Conservation (phyloP, 352 stramenopile species). For the Phytophthora uliginosa region DNA sequence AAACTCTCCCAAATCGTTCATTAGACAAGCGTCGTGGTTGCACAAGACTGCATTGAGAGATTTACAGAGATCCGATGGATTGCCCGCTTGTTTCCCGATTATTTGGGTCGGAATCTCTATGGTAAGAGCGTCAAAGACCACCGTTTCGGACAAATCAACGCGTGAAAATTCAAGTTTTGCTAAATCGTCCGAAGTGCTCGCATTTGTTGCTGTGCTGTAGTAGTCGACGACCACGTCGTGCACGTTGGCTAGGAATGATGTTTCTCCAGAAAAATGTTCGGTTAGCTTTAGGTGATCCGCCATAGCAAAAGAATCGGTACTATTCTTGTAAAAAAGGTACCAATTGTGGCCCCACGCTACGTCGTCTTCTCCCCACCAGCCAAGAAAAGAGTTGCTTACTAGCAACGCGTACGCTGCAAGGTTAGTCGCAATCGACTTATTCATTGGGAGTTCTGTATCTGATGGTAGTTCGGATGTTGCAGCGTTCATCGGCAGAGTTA, state of each 20-base stretch:
- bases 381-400: slow-evolving; percentile 7
- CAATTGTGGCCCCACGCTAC: not conserved
- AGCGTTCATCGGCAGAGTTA: slow-evolving; percentile 9
- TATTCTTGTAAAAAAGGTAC: not conserved
- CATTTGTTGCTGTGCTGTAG: slow-evolving; percentile 10
- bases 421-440: slow-evolving; percentile 9
- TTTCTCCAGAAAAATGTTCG: not conserved
- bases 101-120: slow-evolving; percentile 17
- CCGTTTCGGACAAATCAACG: not conserved
- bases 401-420: slow-evolving; percentile 11
- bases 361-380: slow-evolving; percentile 2
- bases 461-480: not conserved
- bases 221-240: slow-evolving; percentile 6
- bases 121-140: slow-evolving; percentile 12
- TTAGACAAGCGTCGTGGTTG: not conserved
- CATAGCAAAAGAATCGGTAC: not conserved
- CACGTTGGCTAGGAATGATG: not conserved
- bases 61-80: not conserved
- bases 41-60: not conserved
- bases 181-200: slow-evolving; percentile 9
- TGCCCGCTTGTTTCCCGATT: not conserved
- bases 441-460: slow-evolving; percentile 13
- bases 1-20: not conserved
- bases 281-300: slow-evolving; percentile 12
- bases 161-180: slow-evolving; percentile 15